Conservation (phyloP, 1,284 basidiomycete genomes). For the Rhodotorula glutinis region DNA sequence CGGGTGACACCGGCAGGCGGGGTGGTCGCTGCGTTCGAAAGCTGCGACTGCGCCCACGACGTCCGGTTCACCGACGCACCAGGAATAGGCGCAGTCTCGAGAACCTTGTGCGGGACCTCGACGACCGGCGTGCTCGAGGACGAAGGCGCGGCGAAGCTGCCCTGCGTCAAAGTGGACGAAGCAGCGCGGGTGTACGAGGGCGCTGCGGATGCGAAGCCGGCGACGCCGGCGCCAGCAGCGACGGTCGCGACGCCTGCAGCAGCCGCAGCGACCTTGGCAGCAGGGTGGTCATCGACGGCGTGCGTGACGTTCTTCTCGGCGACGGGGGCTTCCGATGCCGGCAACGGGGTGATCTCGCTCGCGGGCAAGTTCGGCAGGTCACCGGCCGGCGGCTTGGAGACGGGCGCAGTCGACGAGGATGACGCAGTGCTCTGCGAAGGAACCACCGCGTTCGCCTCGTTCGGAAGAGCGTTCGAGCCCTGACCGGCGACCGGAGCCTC, state of each 20-base stretch:
- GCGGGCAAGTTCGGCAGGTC: constrained; percentile 12
- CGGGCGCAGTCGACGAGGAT: not conserved
- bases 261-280: not conserved
- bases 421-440: not conserved
- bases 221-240: too few species aligned
- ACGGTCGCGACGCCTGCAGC: too few species aligned
- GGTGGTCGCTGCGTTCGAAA: not conserved
- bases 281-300: not conserved
- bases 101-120: too few species aligned
- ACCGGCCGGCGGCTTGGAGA: not conserved
- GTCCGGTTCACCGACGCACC: too few species aligned
- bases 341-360: constrained; percentile 14
- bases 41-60: not conserved
- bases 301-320: not conserved
- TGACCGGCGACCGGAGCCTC: constrained; percentile 22
- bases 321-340: constrained; percentile 4
- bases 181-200: too few species aligned
- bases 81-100: too few species aligned
- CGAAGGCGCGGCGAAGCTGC: too few species aligned
- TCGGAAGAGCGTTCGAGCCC: constrained; percentile 10
- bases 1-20: not conserved
- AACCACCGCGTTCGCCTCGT: constrained; percentile 8
- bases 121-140: too few species aligned
- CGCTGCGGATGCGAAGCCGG: too few species aligned
- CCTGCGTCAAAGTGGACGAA: too few species aligned